Percentiles rank a stretch among this genome's conserved stretches.
phyloP scores from a whole-genome alignment of 257 asterid genomes.

The Nicotiana otophora region DNA sequence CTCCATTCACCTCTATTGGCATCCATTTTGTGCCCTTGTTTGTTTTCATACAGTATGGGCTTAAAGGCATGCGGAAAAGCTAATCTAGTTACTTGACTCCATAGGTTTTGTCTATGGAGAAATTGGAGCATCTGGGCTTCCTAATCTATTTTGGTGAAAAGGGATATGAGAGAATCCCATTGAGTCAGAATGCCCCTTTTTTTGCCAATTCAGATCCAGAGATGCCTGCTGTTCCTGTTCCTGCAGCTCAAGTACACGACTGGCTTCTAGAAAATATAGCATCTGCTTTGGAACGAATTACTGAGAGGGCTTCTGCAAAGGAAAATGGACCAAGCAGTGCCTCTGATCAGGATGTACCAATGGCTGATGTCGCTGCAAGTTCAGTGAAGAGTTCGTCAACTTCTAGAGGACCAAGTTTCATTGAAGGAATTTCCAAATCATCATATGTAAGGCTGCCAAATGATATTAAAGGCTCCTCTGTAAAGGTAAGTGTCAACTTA shows the following conservation, averaged over 20 bases:
- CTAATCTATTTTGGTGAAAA: slow-evolving; percentile 75
- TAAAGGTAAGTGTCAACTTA: slow-evolving; percentile 48
- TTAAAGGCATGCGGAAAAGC: neutral
- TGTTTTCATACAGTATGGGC: neutral
- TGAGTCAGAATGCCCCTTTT: slow-evolving; percentile 84
- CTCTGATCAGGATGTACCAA: slow-evolving; percentile 75
- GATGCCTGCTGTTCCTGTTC: slow-evolving; percentile 96
- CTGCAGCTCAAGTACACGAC: slow-evolving; percentile 79
- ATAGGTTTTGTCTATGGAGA: slow-evolving; percentile 80
- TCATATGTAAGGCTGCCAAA: slow-evolving; percentile 82
- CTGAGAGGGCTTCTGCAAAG: slow-evolving; percentile 73
- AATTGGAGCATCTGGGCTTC: slow-evolving; percentile 77
- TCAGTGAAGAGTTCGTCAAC: slow-evolving; percentile 42
- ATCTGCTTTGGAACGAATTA: slow-evolving; percentile 62
- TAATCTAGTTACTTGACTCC: neutral
- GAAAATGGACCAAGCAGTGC: slow-evolving; percentile 68
- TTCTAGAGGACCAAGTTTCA: slow-evolving; percentile 74
- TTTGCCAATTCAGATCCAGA: slow-evolving; percentile 94
- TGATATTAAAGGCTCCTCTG: slow-evolving; percentile 79
- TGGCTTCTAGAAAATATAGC: slow-evolving; percentile 83
- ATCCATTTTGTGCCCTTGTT: neutral
- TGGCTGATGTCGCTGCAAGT: slow-evolving; percentile 63
- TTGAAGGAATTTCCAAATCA: slow-evolving; percentile 92
- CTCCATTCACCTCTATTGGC: neutral
- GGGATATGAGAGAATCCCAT: slow-evolving; percentile 55